phyloP scores from a whole-genome alignment of 768 basidiomycete species.

The Psilocybe subaeruginosa region DNA sequence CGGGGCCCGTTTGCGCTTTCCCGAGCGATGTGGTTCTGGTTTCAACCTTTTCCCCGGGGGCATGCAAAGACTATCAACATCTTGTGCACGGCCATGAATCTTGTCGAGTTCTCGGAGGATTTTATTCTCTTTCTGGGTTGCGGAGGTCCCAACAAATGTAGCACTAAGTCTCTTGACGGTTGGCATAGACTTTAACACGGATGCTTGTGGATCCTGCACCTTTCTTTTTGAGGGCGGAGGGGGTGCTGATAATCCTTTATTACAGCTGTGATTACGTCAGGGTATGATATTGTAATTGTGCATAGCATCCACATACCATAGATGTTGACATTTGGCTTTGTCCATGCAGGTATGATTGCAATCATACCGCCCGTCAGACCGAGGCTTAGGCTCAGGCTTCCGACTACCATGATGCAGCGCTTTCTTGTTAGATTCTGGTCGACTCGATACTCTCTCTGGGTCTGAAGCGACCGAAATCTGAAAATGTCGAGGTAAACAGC shows the following conservation, averaged over 20 bases:
- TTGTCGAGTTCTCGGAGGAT: conserved; percentile 43
- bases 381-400: background rate
- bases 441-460: background rate
- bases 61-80: conserved; percentile 39
- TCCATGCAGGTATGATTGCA: conserved; percentile 85
- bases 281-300: background rate
- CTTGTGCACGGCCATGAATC: conserved; percentile 45
- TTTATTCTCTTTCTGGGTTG: conserved; percentile 26
- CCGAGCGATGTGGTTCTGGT: conserved; percentile 29
- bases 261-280: conserved; percentile 53
- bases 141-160: background rate
- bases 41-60: conserved; percentile 48
- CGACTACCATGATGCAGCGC: background rate
- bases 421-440: background rate
- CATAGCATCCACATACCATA: conserved; percentile 56
- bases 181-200: conserved; percentile 10
- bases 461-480: background rate
- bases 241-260: conserved; percentile 65
- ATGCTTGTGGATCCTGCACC: conserved; percentile 1
- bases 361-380: conserved; percentile 37
- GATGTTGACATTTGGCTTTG: conserved; percentile 73
- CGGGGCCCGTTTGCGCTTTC: conserved; percentile 32
- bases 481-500: background rate
- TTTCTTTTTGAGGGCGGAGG: conserved; percentile 32
- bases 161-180: conserved; percentile 18